These are phyloP conservation scores for Carex kokanica DNA, from an alignment of 176 grass and related monocot species.

Conservation along the genomic window DNA sequence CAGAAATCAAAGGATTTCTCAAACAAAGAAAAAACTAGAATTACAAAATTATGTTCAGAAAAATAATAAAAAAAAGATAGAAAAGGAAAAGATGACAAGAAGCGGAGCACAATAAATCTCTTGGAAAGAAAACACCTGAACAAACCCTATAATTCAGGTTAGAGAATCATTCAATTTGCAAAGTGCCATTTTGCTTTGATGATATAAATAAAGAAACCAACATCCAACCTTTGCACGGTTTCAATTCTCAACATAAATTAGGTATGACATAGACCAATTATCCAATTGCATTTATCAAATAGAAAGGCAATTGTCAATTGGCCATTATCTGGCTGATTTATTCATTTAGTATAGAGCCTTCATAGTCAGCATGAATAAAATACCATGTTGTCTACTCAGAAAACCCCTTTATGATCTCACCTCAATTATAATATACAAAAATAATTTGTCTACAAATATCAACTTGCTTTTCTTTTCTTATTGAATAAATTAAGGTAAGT, in stretches of 20 bases:
- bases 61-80: neutral
- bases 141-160: neutral
- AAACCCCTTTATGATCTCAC: no score
- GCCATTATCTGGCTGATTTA: conserved; percentile 2
- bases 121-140: neutral
- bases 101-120: neutral
- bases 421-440: neutral
- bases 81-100: neutral
- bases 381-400: neutral
- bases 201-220: conserved; percentile 3
- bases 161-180: neutral
- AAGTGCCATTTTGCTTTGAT: neutral
- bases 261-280: neutral
- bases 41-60: neutral
- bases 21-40: neutral
- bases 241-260: neutral
- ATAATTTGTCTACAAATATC: neutral
- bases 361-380: conserved; percentile 5
- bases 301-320: neutral
- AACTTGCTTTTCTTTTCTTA: neutral
- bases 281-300: neutral
- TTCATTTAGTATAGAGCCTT: neutral
- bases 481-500: neutral
- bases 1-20: neutral
- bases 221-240: neutral